Conservation (phyloP, 1,284 basidiomycete species). For the Entoloma clypeatum region DNA sequence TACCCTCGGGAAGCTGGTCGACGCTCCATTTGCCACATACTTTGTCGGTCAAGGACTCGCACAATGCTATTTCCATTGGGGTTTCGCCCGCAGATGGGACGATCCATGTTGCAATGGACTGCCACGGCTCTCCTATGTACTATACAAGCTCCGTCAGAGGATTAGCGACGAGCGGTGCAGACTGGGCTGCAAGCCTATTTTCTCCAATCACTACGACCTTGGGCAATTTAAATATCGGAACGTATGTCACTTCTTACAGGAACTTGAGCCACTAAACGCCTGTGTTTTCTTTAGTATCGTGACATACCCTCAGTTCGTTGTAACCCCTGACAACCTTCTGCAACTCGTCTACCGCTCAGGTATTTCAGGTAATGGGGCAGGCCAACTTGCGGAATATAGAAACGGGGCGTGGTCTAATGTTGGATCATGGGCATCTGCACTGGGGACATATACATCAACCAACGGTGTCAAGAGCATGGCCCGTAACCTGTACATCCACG, state of each 20-base stretch:
- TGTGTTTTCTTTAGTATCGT: conserved; percentile 25
- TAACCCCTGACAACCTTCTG: conserved; percentile 39
- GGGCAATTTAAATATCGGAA: conserved; percentile 37
- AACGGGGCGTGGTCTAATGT: conserved; percentile 37
- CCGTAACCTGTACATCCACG: conserved; percentile 42
- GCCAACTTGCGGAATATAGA: conserved; percentile 41
- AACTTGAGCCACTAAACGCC: background rate
- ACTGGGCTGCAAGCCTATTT: conserved; percentile 39
- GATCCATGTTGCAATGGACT: conserved; percentile 43
- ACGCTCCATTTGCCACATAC: conserved; percentile 38
- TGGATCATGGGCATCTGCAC: conserved; percentile 40
- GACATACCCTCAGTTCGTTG: conserved; percentile 44
- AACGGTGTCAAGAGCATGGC: conserved; percentile 36
- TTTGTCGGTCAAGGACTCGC: conserved; percentile 36
- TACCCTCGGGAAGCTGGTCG: conserved; percentile 38
- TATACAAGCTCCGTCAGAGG: conserved; percentile 38
- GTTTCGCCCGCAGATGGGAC: conserved; percentile 40
- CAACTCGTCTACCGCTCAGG: conserved; percentile 44
- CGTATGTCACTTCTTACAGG: conserved; percentile 25
- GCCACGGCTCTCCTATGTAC: conserved; percentile 37
- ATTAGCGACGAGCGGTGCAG: conserved; percentile 35
- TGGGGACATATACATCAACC: conserved; percentile 37
- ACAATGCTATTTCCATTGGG: conserved; percentile 39
- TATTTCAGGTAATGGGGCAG: conserved; percentile 41
- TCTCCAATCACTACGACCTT: conserved; percentile 35